These are phyloP conservation scores for Leccinum holopus DNA, from an alignment of 1,284 basidiomycete genomes.

Conservation along the genomic window DNA sequence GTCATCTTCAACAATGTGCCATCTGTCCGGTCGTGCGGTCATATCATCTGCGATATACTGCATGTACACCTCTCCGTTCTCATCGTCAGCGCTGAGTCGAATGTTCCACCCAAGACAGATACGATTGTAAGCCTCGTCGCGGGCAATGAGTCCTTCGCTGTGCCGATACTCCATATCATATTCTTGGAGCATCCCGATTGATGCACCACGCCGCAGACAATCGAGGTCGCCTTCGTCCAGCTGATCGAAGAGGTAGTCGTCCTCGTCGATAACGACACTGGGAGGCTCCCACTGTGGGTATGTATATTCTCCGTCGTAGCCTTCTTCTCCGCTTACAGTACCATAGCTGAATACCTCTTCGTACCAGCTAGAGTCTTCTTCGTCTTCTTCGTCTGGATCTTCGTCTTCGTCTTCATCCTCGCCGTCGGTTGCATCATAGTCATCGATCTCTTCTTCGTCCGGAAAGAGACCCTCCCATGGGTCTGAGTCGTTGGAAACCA, in stretches of 20 bases:
- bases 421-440: slow-evolving; percentile 39
- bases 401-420: slow-evolving; percentile 34
- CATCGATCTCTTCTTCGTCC: slow-evolving; percentile 42
- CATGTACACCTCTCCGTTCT: slow-evolving; percentile 53
- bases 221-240: slow-evolving; percentile 39
- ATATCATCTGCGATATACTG: slow-evolving; percentile 50
- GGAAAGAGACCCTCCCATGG: slow-evolving; percentile 70
- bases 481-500: slow-evolving; percentile 41
- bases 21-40: slow-evolving; percentile 46
- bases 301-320: slow-evolving; percentile 41
- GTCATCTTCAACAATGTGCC: slow-evolving; percentile 42
- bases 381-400: slow-evolving; percentile 32
- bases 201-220: slow-evolving; percentile 62
- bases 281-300: slow-evolving; percentile 60
- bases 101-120: slow-evolving; percentile 70
- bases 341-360: slow-evolving; percentile 37
- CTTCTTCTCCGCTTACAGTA: slow-evolving; percentile 38
- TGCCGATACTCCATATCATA: slow-evolving; percentile 58
- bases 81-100: slow-evolving; percentile 45
- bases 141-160: slow-evolving; percentile 48
- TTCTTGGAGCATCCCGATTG: slow-evolving; percentile 53
- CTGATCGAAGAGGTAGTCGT: slow-evolving; percentile 40
- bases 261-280: slow-evolving; percentile 36
- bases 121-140: slow-evolving; percentile 40
- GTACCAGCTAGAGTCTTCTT: slow-evolving; percentile 34